These are phyloP conservation scores for Alternaria consortialis DNA, from an alignment of 2,329 filamentous ascomycete genomes.

Conservation along the genomic window DNA sequence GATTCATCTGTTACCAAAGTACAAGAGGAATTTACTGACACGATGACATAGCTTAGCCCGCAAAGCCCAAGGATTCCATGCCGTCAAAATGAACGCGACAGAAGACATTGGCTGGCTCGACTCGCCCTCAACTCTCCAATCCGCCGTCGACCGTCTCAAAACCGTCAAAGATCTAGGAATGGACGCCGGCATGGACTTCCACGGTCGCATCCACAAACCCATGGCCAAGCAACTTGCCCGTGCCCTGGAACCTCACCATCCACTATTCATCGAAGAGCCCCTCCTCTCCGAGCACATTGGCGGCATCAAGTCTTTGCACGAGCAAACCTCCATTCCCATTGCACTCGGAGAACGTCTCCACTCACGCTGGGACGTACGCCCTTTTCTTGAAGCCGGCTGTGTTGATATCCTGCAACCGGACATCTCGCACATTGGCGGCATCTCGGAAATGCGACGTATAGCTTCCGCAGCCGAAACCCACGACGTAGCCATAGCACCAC, in stretches of 20 bases:
- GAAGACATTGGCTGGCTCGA: constrained; percentile 81
- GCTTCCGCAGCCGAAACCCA: constrained; percentile 77
- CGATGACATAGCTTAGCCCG: constrained; percentile 59
- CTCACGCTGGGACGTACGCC: constrained; percentile 76
- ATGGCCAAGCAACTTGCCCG: constrained; percentile 81
- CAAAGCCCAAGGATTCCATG: constrained; percentile 69
- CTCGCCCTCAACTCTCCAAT: constrained; percentile 69
- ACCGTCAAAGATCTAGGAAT: constrained; percentile 74
- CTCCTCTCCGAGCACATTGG: constrained; percentile 74
- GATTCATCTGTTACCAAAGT: not conserved
- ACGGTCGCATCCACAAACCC: constrained; percentile 78
- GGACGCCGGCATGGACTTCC: constrained; percentile 79
- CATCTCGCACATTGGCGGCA: constrained; percentile 75
- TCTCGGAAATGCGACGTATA: constrained; percentile 74
- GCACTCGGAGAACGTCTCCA: constrained; percentile 77
- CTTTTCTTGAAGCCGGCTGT: constrained; percentile 72
- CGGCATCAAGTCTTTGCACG: constrained; percentile 68
- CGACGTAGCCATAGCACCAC: constrained; percentile 76
- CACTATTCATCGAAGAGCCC: constrained; percentile 80
- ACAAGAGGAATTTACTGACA: not conserved
- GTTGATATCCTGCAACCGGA: constrained; percentile 80
- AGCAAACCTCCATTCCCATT: constrained; percentile 69
- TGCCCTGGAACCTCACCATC: constrained; percentile 71
- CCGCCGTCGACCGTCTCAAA: constrained; percentile 72
- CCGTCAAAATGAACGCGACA: constrained; percentile 82